Evolutionary conservation across 306 rosid species (phyloP), one percentile per base, ranked within the genome.

Genomic region (Malus sieversii): DNA sequence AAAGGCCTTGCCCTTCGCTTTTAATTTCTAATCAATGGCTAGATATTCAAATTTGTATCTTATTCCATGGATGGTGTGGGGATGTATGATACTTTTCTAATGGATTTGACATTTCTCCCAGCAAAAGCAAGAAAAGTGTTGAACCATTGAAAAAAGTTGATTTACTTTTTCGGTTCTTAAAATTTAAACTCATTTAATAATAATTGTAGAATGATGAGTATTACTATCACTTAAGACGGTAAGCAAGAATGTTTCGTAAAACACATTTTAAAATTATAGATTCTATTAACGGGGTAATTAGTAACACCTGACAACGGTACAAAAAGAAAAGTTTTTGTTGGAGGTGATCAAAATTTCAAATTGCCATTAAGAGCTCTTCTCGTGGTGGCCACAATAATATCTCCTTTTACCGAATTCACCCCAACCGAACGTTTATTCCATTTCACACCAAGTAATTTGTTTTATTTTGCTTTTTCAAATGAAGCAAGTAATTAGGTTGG

Each of bases 181-280:
- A 38, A 38, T 38, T 38, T 38, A 7, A 7, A 38, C 2, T 38
- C 0, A 38, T 38, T 38, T 0, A 38, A 38, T 38, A 38, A 38
- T 38, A 38, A 8, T 38, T 1, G 2, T 6, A 38, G 0, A 38
- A 0, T 7, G 8, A 0, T 6, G 0, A 35, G 0, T 2, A 35
- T 35, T 35, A 6, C 2, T 35, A 35, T 35, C 6, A 35, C 2
- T 35, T 35, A 2, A 38, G 2, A 38, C 0, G 42, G 0, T 38
- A 9, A 38, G 42, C 42, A 38, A 38, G 7, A 38, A 6, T 38
- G 0, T 38, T 38, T 38, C 0, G 42, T 38, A 38, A 48, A 48
- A 15, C 2, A 48, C 5, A 48, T 48, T 48, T 5, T 15, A 48
- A 48, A 15, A 4, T 48, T 48, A 33, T 48, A 48, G 53, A 48